Percentiles rank a stretch among this genome's conserved stretches.
Evolutionary conservation across 768 basidiomycete species (phyloP).

Genomic region (Pulveroboletus sp.): DNA sequence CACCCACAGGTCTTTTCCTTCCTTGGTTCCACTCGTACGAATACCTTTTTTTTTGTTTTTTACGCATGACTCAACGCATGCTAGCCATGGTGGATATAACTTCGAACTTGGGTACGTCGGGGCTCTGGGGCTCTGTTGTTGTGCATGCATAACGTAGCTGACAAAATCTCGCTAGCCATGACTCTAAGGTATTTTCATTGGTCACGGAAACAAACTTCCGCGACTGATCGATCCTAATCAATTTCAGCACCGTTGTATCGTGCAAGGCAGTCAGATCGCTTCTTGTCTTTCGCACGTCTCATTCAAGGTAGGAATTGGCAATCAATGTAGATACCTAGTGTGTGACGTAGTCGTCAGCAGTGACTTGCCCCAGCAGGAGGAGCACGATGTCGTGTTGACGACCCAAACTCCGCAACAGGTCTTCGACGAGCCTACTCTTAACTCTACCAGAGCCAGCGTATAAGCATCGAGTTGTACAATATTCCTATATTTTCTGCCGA

Average conservation of each 20-base stretch:
- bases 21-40: constrained; percentile 8
- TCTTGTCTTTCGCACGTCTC: not conserved
- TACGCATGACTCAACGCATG: not conserved
- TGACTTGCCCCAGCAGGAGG: no score
- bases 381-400: no score
- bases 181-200: constrained; percentile 8
- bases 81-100: constrained; percentile 10
- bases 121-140: not conserved
- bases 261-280: constrained; percentile 16
- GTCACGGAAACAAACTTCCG: not conserved
- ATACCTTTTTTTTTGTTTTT: not conserved
- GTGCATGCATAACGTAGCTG: not conserved
- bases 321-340: no score
- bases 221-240: not conserved
- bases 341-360: no score
- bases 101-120: constrained; percentile 5
- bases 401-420: no score
- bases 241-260: constrained; percentile 14
- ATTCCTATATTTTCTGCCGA: no score
- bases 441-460: no score
- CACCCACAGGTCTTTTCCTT: constrained; percentile 9
- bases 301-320: constrained; percentile 4
- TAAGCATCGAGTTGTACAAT: no score
- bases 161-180: constrained; percentile 5
- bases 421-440: no score